Base-by-base conservation (phyloP, 768 basidiomycete genomes). In the Boletus subparvulus region DNA sequence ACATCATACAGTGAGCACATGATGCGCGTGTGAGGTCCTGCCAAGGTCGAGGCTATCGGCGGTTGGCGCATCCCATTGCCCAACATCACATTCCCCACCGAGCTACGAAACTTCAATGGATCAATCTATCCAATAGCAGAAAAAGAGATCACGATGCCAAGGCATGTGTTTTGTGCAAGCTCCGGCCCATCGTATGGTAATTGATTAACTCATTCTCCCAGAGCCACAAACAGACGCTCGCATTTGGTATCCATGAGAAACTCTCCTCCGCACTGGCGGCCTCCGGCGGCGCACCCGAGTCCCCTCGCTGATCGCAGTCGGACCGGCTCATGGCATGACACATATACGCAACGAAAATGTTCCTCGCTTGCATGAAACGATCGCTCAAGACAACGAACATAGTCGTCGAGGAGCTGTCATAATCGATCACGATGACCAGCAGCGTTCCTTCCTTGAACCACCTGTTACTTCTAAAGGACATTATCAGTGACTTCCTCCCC, bases 11-110 rank as follows among this genome's bases (percentile, higher is more conserved):
- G 7, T 14, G n/a, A 36, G 12, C 54, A 44, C 36, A 58, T 52
- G 57, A 55, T 52, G 43, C 39, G 49, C 44, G 28, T 60, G 65
- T 40, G 45, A 54, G 45, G 32, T 21, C 24, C 36, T 39, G 10
- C 50, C 28, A 45, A 26, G 39, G 8, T 21, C 26, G 4, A 5
- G 30, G 39, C 6, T 11, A 37, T 28, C 19, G n/a, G 36, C 14
- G 10, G 14, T 26, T 17, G n/a, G 42, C 33, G 39, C 30, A 32
- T 28, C 26, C 32, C 50, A 12, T 35, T 44, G 47, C 42, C 42
- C 46, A 39, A 17, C 35, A 28, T 39, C 53, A 28, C 39, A 21
- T 6, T 9, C 21, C 11, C 32, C 32, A 12, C 32, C 11, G 12
- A 33, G 32, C 32, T 33, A 11, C 32, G 10, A 33, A 11, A 33